Evolutionary conservation across 2,329 filamentous ascomycete genomes (phyloP).

Genomic region (Pyrenochaeta sp.): DNA sequence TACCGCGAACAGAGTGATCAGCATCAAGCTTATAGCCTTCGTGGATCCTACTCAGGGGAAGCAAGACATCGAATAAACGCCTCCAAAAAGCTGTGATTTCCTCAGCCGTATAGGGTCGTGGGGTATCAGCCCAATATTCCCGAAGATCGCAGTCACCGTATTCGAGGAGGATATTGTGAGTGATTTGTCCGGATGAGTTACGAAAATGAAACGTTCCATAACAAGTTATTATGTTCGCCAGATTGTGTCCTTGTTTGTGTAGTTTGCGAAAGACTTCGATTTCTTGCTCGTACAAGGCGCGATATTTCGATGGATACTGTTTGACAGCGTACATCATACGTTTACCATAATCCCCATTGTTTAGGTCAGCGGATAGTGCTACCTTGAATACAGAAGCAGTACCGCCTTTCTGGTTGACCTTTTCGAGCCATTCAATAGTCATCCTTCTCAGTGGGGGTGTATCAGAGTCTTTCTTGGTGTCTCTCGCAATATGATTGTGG

Average conservation of each 20-base stretch:
- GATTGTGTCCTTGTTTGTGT: background rate
- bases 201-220: conserved; percentile 7
- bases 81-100: background rate
- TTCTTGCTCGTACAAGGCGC: background rate
- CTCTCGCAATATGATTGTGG: background rate
- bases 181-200: conserved; percentile 1
- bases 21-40: conserved; percentile 26
- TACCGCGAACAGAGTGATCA: conserved; percentile 41
- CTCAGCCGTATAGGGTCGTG: background rate
- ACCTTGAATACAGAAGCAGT: conserved; percentile 35
- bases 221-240: conserved; percentile 1
- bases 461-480: background rate
- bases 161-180: conserved; percentile 46
- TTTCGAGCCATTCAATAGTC: background rate
- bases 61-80: background rate
- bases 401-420: conserved; percentile 35
- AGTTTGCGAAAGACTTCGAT: background rate
- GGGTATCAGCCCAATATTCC: conserved; percentile 28
- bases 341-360: background rate
- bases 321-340: conserved; percentile 2
- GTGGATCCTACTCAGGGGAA: background rate
- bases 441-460: background rate
- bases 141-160: conserved; percentile 43
- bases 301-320: background rate
- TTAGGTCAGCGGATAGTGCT: background rate